These are phyloP conservation scores for Actinidia chinensis DNA, from an alignment of 179 eudicot species.

Conservation along the genomic window DNA sequence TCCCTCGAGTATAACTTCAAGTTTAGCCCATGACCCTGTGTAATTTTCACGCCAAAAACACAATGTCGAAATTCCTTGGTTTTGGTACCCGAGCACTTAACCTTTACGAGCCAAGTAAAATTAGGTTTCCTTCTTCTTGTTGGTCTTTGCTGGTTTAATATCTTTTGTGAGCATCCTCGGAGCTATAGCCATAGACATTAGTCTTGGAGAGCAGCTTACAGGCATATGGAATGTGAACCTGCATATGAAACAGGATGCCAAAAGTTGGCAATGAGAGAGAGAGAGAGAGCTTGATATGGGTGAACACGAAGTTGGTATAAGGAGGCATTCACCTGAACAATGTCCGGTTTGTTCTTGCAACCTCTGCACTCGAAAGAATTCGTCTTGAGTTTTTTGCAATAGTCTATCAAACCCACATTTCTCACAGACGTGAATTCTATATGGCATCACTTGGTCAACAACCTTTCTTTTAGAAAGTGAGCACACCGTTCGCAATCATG, in stretches of 20 bases:
- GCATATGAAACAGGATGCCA: slow-evolving; percentile 19
- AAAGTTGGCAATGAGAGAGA: neutral
- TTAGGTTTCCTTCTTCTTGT: slow-evolving; percentile 61
- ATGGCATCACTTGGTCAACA: slow-evolving; percentile 97
- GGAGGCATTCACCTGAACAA: slow-evolving; percentile 81
- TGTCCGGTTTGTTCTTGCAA: slow-evolving; percentile 91
- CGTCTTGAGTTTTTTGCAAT: slow-evolving; percentile 88
- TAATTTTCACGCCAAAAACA: neutral
- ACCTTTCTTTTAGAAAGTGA: slow-evolving; percentile 84
- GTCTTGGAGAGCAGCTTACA: slow-evolving; percentile 98
- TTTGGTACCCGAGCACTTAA: neutral
- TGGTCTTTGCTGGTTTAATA: slow-evolving; percentile 54
- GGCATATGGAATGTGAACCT: slow-evolving; percentile 95
- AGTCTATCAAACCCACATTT: slow-evolving; percentile 79
- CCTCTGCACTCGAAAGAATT: slow-evolving; percentile 95
- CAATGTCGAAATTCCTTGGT: neutral
- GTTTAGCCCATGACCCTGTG: no score
- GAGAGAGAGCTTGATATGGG: neutral
- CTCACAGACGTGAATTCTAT: slow-evolving; percentile 87
- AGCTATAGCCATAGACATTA: slow-evolving; percentile 98
- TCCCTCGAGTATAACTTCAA: no score
- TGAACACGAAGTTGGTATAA: neutral
- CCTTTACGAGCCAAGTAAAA: neutral
- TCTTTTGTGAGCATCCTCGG: slow-evolving; percentile 94
- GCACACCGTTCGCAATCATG: slow-evolving; percentile 98